Conservation (phyloP, 768 basidiomycete genomes). For the Leccinum fibrillosum region DNA sequence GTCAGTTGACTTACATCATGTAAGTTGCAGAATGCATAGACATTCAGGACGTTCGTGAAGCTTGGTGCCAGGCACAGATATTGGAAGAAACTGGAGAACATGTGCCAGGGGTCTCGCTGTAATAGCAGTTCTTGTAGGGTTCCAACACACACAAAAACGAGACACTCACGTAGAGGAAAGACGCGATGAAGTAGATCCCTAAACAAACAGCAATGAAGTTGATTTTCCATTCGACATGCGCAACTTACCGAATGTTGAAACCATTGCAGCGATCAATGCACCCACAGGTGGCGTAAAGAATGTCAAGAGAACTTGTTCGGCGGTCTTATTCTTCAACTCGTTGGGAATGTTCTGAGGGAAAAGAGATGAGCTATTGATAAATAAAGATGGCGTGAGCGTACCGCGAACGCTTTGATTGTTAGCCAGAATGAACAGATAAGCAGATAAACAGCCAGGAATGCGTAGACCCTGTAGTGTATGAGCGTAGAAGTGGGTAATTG, state of each 20-base stretch:
- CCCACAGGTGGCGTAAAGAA: constrained; percentile 79
- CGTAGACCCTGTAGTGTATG: constrained; percentile 64
- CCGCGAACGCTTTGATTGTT: constrained; percentile 75
- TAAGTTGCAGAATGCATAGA: constrained; percentile 96
- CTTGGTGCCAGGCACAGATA: constrained; percentile 88
- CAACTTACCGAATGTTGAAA: constrained; percentile 76
- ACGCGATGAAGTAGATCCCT: constrained; percentile 82
- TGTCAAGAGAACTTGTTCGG: constrained; percentile 46
- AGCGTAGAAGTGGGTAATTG: constrained; percentile 2
- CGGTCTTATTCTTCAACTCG: constrained; percentile 46
- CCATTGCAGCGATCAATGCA: constrained; percentile 79
- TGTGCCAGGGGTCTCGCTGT: constrained; percentile 95
- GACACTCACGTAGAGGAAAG: constrained; percentile 75
- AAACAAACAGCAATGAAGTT: constrained; percentile 8
- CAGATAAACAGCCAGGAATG: constrained; percentile 78
- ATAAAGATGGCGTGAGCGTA: constrained; percentile 30
- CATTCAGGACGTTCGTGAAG: constrained; percentile 93
- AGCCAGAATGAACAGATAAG: constrained; percentile 84
- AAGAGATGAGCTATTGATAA: constrained; percentile 1
- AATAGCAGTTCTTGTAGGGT: constrained; percentile 5
- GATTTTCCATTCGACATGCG: neutral
- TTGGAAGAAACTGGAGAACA: constrained; percentile 92
- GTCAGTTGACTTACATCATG: constrained; percentile 60
- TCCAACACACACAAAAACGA: neutral
- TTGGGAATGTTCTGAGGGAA: constrained; percentile 48